These are phyloP conservation scores for Arthroderma uncinatum DNA, from an alignment of 2,329 filamentous ascomycete genomes.

Conservation along the genomic window DNA sequence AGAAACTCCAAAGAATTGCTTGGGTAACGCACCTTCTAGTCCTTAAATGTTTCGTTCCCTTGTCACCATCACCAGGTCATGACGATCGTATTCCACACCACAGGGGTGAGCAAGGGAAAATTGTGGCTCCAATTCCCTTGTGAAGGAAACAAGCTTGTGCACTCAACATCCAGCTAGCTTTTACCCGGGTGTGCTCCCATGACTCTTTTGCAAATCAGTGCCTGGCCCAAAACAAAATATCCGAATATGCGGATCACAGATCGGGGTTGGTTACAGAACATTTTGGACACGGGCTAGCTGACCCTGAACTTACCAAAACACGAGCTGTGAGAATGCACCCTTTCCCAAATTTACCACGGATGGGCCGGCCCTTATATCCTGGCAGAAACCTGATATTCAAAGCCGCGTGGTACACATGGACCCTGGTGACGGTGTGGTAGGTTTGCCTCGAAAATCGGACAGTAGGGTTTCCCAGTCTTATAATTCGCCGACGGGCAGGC, in stretches of 20 bases:
- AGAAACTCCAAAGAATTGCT: background rate
- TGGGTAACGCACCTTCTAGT: background rate
- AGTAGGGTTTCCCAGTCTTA: background rate
- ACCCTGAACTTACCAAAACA: background rate
- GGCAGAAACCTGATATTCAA: too few species aligned
- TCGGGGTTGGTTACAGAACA: constrained; percentile 2
- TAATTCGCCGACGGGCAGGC: background rate
- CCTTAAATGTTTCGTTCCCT: background rate
- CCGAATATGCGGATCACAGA: background rate
- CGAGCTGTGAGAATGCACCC: background rate
- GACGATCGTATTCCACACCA: background rate
- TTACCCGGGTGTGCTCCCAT: background rate
- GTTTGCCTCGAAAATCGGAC: background rate
- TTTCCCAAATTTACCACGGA: background rate
- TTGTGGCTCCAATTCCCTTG: background rate
- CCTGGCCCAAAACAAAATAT: background rate
- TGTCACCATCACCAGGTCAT: background rate
- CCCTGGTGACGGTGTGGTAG: background rate
- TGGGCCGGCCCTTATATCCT: too few species aligned
- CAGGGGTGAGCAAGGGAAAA: background rate
- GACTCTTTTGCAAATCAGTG: background rate
- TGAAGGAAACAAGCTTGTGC: background rate
- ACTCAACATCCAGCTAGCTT: background rate
- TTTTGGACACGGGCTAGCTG: background rate
- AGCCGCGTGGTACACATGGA: background rate